A percentile compares a stretch with the other conserved stretches of the same genome.
Conservation (phyloP, 2,329 filamentous ascomycete species). For the Anthostomella pinea region DNA sequence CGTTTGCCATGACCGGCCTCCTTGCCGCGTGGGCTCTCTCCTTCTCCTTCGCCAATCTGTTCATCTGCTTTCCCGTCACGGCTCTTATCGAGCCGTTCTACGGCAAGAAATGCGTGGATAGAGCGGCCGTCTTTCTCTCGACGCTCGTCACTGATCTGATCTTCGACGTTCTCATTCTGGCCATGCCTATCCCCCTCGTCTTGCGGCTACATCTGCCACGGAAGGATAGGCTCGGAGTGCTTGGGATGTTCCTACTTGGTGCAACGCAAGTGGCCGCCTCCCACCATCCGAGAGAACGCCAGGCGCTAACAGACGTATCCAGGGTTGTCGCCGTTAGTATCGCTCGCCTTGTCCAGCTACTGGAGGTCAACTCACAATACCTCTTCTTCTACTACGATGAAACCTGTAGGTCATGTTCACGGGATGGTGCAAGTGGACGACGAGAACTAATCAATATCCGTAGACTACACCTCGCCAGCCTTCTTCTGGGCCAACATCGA, state of each 20-base stretch:
- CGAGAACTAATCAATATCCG: background rate
- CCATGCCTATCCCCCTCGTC: constrained; percentile 27
- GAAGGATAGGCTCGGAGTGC: constrained; percentile 23
- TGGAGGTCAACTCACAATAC: constrained; percentile 19
- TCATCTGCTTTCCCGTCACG: constrained; percentile 25
- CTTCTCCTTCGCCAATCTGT: constrained; percentile 27
- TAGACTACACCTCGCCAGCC: constrained; percentile 26
- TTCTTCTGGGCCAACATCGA: constrained; percentile 24
- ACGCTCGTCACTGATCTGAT: constrained; percentile 22
- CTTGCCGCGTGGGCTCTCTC: constrained; percentile 21
- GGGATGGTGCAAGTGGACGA: too few species aligned
- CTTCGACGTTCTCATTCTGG: constrained; percentile 24
- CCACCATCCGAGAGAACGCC: too few species aligned
- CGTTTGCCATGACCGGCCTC: constrained; percentile 13
- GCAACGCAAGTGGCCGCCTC: constrained; percentile 16
- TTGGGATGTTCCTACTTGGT: constrained; percentile 27
- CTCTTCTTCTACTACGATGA: constrained; percentile 22
- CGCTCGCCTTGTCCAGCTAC: constrained; percentile 11
- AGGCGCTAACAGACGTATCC: constrained; percentile 1
- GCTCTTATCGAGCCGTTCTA: constrained; percentile 24
- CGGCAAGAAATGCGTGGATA: constrained; percentile 23
- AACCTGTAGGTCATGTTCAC: constrained; percentile 20
- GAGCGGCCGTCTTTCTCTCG: constrained; percentile 20
- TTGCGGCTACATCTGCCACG: constrained; percentile 23
- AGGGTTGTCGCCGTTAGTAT: constrained; percentile 23